Conservation (phyloP, 345 rosid species). For the Isatis tinctoria region DNA sequence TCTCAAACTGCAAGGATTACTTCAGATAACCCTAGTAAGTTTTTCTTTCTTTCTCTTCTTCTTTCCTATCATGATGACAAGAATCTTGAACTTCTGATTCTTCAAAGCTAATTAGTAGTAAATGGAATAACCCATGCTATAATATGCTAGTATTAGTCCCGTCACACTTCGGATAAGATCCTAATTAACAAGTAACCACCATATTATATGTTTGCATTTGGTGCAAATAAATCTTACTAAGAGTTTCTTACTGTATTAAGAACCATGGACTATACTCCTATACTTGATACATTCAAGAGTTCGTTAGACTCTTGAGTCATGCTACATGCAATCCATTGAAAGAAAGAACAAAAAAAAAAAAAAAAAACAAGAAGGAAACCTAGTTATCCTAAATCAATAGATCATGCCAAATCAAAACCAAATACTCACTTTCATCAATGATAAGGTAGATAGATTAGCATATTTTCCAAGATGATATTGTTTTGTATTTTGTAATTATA, state of each 20-base stretch:
- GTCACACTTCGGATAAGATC: background rate
- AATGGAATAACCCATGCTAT: background rate
- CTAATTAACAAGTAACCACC: background rate
- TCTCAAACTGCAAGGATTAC: slow-evolving; percentile 59
- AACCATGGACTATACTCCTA: background rate
- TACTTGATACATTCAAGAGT: background rate
- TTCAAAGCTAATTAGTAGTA: background rate
- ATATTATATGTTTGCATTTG: background rate
- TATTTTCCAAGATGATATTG: background rate
- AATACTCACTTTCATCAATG: background rate
- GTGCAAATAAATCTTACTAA: background rate
- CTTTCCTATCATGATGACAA: background rate
- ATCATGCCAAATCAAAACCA: background rate
- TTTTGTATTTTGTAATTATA: background rate
- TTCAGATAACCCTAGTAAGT: slow-evolving; percentile 66
- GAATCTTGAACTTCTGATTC: background rate
- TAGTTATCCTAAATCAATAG: background rate
- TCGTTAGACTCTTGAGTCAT: background rate
- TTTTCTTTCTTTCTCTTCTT: background rate
- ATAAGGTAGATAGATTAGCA: background rate
- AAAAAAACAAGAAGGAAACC: background rate
- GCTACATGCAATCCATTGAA: background rate
- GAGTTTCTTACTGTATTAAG: background rate
- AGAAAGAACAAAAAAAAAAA: background rate
- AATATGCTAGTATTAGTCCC: background rate